Percentiles rank a stretch among this genome's conserved stretches.
Conservation (phyloP, 2,329 filamentous ascomycete genomes). For the Fusarium xylarioides region DNA sequence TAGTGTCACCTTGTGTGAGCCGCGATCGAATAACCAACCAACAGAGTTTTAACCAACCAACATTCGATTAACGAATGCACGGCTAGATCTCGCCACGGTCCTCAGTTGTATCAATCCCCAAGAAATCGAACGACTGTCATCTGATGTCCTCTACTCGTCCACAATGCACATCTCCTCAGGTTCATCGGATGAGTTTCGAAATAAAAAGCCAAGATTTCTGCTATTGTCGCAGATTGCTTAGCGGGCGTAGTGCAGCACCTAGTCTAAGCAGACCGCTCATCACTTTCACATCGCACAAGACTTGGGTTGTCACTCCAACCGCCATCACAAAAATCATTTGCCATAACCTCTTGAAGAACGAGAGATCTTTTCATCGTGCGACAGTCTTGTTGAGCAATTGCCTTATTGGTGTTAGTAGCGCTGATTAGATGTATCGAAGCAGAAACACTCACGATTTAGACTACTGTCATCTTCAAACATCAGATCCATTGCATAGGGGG, state of each 20-base stretch:
- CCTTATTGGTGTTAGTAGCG: background rate
- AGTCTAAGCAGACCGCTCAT: constrained; percentile 21
- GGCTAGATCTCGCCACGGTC: constrained; percentile 23
- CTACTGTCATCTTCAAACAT: background rate
- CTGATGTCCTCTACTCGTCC: constrained; percentile 1
- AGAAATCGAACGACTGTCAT: constrained; percentile 37
- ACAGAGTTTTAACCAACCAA: background rate
- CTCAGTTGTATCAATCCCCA: constrained; percentile 2
- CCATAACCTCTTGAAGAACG: background rate
- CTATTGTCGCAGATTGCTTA: constrained; percentile 29
- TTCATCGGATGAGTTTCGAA: constrained; percentile 9
- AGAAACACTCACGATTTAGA: background rate
- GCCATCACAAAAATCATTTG: background rate
- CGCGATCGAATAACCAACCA: background rate
- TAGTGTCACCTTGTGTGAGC: too few relatives aligned
- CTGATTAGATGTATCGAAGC: background rate
- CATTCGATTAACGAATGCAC: constrained; percentile 1
- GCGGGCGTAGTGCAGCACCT: background rate
- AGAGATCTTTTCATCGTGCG: background rate
- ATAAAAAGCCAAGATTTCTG: constrained; percentile 19
- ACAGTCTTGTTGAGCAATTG: background rate
- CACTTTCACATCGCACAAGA: constrained; percentile 4
- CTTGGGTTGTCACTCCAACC: constrained; percentile 6
- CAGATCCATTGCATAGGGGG: background rate
- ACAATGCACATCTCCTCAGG: background rate